Base-by-base conservation (phyloP, 768 basidiomycete genomes). In the Mycena haematopus region DNA sequence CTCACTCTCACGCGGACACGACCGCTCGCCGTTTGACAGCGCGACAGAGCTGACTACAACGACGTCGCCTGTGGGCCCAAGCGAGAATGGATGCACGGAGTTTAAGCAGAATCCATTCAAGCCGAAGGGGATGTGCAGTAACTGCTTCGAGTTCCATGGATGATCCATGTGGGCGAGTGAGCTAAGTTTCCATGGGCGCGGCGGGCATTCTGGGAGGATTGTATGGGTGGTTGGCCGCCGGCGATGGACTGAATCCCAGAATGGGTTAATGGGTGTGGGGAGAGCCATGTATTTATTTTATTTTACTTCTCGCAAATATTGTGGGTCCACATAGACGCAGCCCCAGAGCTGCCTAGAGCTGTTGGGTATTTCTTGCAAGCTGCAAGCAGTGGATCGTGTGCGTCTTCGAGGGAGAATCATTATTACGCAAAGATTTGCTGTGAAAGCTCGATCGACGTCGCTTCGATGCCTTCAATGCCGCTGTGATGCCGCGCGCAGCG, bases 21-120 rank as follows among this genome's bases (percentile, higher is more conserved):
- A 85, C 60, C 74, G 77, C 36, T 88, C 88, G 50, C 87, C 89
- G 24, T 91, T 91, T 63, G 88, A 90, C 67, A 89, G 87, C 68
- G 77, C 81, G 40, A 75, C 77, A 31, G 87, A 90, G 64, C 71
- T 83, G 40, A 31, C 29, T 4, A 31, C 29, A 9, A 49, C 55
- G 33, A 58, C 58, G 65, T 24, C 56, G 52, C 29, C 40, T 60
- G 53, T 59, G 24, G 67, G 65, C 52, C 47, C 65, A 46, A 63
- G 63, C 29, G 60, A 54, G 24, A 72, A 71, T 22, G 77, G 74
- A 11, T 89, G 90, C 68, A 71, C 64, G 24, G 78, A 81, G 49
- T 89, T 90, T 73, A 83, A 83, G 69, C 87, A 90, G 75, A 86
- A 86, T 70, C 85, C 85, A 45, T 86, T 87, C 77, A 87, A 90